These are phyloP conservation scores for Fusarium multiceps DNA, from an alignment of 2,329 filamentous ascomycete species.

Conservation along the genomic window DNA sequence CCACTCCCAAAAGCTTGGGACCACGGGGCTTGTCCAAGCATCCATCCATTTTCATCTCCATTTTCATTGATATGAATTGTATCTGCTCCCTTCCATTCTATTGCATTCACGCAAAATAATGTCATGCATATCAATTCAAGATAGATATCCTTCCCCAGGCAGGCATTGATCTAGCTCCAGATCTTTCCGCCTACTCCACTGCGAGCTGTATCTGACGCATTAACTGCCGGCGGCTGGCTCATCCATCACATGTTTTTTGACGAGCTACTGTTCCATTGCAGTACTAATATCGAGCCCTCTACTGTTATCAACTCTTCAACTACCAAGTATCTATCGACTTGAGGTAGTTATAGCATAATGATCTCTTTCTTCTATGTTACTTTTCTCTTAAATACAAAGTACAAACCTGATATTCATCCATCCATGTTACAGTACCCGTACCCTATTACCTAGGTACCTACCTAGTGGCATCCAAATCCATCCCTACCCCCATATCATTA, in stretches of 20 bases:
- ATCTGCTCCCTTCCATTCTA: neutral
- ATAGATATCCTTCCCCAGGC: neutral
- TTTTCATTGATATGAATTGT: neutral
- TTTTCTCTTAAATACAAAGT: neutral
- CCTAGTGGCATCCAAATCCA: neutral
- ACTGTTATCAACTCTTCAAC: neutral
- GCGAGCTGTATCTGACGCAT: neutral
- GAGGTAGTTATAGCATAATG: neutral
- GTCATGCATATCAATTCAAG: neutral
- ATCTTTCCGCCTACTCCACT: neutral
- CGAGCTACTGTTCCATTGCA: slow-evolving; percentile 1
- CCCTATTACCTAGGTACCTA: neutral
- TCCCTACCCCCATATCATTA: slow-evolving; percentile 17
- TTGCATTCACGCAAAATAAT: neutral
- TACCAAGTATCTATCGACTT: neutral
- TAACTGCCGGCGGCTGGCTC: slow-evolving; percentile 1
- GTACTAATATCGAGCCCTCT: neutral
- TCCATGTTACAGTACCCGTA: neutral
- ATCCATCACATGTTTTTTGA: slow-evolving; percentile 2
- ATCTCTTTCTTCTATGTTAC: neutral
- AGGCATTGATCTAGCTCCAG: neutral
- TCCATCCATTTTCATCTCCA: neutral
- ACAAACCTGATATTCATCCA: neutral
- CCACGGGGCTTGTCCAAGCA: slow-evolving; percentile 22
- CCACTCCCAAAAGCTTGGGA: slow-evolving; percentile 11